These are phyloP conservation scores for Puccinia hordei DNA, from an alignment of 1,284 basidiomycete genomes.

Conservation along the genomic window DNA sequence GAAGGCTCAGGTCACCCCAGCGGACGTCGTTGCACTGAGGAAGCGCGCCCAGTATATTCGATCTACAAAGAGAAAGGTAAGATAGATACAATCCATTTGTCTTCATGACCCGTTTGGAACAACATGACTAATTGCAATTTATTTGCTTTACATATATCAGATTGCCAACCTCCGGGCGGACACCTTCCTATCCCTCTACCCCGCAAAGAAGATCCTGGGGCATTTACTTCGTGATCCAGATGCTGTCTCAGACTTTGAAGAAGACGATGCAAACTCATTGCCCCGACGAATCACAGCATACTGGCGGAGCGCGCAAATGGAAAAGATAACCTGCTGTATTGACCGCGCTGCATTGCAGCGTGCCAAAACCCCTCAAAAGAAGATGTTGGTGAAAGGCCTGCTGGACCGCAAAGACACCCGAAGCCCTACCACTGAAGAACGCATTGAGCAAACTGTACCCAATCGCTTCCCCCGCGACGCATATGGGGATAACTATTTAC, in stretches of 20 bases:
- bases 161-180: constrained; percentile 8
- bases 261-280: not conserved
- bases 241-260: constrained; percentile 12
- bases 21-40: not conserved
- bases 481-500: not conserved
- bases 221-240: constrained; percentile 16
- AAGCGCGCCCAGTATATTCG: not conserved
- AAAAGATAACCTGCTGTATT: not conserved
- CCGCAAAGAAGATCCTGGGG: not conserved
- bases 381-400: constrained; percentile 9
- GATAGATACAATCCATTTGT: not conserved
- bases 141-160: not conserved
- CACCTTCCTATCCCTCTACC: constrained; percentile 1
- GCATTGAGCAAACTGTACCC: not conserved
- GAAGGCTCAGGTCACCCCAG: not conserved
- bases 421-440: not conserved
- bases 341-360: not conserved
- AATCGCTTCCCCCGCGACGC: not conserved
- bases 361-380: constrained; percentile 7
- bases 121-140: not conserved
- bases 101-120: not conserved
- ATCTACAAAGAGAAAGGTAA: constrained; percentile 17
- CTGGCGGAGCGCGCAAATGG: constrained; percentile 1
- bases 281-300: not conserved
- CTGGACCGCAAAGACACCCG: not conserved